phyloP scores from a whole-genome alignment of 176 grass and related monocot species.

The Panicum miliaceum region DNA sequence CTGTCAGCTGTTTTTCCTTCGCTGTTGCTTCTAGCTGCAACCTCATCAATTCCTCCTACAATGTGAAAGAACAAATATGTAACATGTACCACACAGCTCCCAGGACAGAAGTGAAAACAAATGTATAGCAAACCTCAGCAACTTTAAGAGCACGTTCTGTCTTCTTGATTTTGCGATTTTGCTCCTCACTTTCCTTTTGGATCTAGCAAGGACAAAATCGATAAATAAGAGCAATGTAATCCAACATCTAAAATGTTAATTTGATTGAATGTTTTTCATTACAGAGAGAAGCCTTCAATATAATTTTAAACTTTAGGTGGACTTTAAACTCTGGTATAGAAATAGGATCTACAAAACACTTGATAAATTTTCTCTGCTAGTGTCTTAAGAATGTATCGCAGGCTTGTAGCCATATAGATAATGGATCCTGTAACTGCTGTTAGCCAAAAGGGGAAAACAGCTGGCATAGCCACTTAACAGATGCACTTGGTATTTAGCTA shows the following conservation, averaged over 20 bases:
- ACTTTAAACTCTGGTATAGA: not conserved
- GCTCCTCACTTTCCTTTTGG: slow-evolving; percentile 73
- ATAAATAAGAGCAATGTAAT: slow-evolving; percentile 33
- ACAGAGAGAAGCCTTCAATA: not conserved
- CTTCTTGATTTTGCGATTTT: slow-evolving; percentile 74
- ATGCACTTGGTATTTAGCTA: slow-evolving; percentile 9
- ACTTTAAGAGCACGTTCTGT: slow-evolving; percentile 91
- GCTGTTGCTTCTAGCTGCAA: slow-evolving; percentile 76
- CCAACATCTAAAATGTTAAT: slow-evolving; percentile 3
- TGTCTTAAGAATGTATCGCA: not conserved
- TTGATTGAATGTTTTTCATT: not conserved
- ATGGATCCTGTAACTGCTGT: not conserved
- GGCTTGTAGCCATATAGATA: not conserved
- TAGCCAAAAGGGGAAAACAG: not conserved
- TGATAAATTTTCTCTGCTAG: not conserved
- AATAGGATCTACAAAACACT: not conserved
- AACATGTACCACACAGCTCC: slow-evolving; percentile 21
- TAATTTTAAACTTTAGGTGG: slow-evolving; percentile 19
- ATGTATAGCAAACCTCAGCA: slow-evolving; percentile 73
- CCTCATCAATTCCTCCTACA: slow-evolving; percentile 90
- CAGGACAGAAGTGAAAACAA: not conserved
- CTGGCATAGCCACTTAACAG: not conserved
- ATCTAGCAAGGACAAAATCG: slow-evolving; percentile 56
- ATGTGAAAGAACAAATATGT: slow-evolving; percentile 16
- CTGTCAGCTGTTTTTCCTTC: slow-evolving; percentile 74